phyloP scores from a whole-genome alignment of 208 protist species.

The Leishmania lainsoni region DNA sequence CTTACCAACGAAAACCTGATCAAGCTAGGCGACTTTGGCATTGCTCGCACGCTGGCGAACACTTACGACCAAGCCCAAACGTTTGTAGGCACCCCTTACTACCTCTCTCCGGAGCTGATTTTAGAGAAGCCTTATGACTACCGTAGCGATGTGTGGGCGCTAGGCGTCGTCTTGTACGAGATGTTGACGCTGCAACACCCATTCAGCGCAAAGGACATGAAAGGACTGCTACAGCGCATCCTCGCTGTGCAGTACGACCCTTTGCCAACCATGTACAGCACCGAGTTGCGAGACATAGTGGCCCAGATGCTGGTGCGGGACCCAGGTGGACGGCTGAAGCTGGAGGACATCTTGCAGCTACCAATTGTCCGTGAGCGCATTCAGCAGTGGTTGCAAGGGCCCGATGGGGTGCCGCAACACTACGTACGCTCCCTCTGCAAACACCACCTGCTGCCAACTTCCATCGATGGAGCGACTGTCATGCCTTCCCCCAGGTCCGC shows the following conservation, averaged over 20 bases:
- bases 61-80: conserved; percentile 94
- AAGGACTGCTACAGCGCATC: conserved; percentile 90
- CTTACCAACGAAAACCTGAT: conserved; percentile 85
- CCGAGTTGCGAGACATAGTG: conserved; percentile 78
- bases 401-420: conserved; percentile 58
- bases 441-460: conserved; percentile 60
- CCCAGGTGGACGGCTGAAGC: conserved; percentile 63
- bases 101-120: conserved; percentile 93
- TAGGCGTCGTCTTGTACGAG: conserved; percentile 93
- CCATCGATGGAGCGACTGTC: conserved; percentile 27
- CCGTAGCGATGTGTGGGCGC: conserved; percentile 94
- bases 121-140: conserved; percentile 93
- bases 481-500: conserved; percentile 4
- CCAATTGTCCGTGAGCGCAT: conserved; percentile 73
- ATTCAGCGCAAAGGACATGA: conserved; percentile 90
- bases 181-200: conserved; percentile 85
- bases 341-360: conserved; percentile 73
- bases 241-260: conserved; percentile 87
- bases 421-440: conserved; percentile 77
- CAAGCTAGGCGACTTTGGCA: conserved; percentile 96
- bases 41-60: conserved; percentile 85
- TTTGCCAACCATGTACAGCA: conserved; percentile 67
- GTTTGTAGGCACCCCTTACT: conserved; percentile 95
- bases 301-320: conserved; percentile 78
- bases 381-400: conserved; percentile 70